A percentile compares a stretch with the other conserved stretches of the same genome.
phyloP scores from a whole-genome alignment of 768 basidiomycete species.

The Leucocoprinus leucothites region DNA sequence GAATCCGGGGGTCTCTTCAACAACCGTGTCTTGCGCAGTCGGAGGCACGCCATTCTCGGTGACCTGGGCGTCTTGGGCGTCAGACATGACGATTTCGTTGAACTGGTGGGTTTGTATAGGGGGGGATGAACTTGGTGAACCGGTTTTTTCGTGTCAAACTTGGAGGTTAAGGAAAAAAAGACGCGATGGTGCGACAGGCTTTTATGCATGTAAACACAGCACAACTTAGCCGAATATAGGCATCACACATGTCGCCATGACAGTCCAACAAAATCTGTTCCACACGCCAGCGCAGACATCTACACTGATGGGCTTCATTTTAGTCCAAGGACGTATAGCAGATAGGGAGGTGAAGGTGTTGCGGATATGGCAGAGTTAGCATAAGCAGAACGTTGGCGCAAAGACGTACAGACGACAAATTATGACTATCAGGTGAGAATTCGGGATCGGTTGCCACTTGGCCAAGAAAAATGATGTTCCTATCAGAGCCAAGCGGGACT shows the following conservation, averaged over 20 bases:
- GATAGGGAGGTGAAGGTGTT: not conserved
- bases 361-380: not conserved
- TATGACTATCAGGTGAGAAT: not conserved
- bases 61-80: conserved; percentile 84
- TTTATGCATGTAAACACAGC: conserved; percentile 37
- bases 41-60: conserved; percentile 82
- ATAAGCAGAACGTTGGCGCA: not conserved
- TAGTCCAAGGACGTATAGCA: not conserved
- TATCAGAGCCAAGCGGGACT: not conserved
- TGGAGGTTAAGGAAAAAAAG: conserved; percentile 70
- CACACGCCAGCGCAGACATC: not conserved
- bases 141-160: conserved; percentile 83
- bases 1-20: conserved; percentile 70
- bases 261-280: conserved; percentile 18
- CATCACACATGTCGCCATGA: conserved; percentile 42
- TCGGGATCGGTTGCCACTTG: conserved; percentile 1
- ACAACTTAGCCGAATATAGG: conserved; percentile 29
- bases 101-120: conserved; percentile 53
- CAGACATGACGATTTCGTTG: conserved; percentile 74
- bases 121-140: conserved; percentile 73
- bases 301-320: not conserved
- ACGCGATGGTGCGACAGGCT: conserved; percentile 24
- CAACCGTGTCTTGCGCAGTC: conserved; percentile 66
- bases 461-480: conserved; percentile 1
- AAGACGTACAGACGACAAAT: conserved; percentile 6